These are phyloP conservation scores for Panicum hallii DNA, from an alignment of 202 grass and related monocot species.

Conservation along the genomic window DNA sequence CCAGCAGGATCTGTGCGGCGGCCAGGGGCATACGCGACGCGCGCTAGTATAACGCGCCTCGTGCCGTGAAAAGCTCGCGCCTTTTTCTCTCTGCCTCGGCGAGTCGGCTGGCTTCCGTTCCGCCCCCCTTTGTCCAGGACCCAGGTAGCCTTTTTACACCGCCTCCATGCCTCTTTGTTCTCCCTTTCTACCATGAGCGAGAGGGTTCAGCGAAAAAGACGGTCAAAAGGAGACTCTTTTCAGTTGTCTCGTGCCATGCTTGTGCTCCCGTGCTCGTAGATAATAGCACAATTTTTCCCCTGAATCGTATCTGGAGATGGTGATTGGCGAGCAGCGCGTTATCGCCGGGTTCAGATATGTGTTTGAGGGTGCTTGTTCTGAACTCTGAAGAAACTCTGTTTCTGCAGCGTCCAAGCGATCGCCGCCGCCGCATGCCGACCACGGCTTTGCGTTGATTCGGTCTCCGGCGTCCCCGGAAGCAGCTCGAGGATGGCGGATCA, in stretches of 20 bases:
- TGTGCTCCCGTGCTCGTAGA: conserved; percentile 2
- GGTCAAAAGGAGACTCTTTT: conserved; percentile 21
- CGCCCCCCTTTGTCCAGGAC: conserved; percentile 12
- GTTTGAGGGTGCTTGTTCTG: background rate
- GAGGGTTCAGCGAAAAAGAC: conserved; percentile 1
- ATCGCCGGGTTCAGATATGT: background rate
- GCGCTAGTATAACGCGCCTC: background rate
- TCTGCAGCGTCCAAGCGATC: background rate
- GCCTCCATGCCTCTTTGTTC: conserved; percentile 12
- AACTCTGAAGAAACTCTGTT: conserved; percentile 36
- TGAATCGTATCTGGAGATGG: background rate
- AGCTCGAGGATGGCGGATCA: conserved; percentile 70
- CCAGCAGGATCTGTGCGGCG: conserved; percentile 31
- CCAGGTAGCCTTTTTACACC: conserved; percentile 26
- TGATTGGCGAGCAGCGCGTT: background rate
- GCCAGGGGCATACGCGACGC: background rate
- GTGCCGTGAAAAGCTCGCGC: conserved; percentile 33
- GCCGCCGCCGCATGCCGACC: background rate
- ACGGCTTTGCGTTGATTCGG: background rate
- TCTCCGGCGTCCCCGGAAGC: background rate
- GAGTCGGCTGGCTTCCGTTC: conserved; percentile 2
- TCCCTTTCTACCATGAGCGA: background rate
- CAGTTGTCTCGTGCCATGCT: conserved; percentile 31
- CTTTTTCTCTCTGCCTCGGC: conserved; percentile 32
- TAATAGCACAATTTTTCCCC: background rate